phyloP scores from a whole-genome alignment of 495 filamentous ascomycete genomes.

The Penicillium parvum region DNA sequence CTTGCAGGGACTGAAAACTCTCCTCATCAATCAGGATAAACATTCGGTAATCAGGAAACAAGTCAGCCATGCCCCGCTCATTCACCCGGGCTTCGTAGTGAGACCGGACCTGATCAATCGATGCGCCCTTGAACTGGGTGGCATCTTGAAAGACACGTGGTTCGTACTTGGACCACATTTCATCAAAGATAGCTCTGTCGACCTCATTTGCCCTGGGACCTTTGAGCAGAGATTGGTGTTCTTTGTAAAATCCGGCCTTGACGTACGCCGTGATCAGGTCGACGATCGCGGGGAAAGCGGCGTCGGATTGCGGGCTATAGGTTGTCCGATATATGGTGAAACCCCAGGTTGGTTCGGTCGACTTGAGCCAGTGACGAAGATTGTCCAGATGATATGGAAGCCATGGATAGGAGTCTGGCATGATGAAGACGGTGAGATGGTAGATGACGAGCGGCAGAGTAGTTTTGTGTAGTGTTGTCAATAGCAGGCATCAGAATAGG shows the following conservation, averaged over 20 bases:
- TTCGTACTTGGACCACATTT: slow-evolving; percentile 10
- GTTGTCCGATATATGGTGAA: slow-evolving; percentile 18
- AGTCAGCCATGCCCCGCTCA: slow-evolving; percentile 6
- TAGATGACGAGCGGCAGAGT: too few species aligned
- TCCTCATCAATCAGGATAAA: slow-evolving; percentile 16
- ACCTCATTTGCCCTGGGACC: slow-evolving; percentile 2
- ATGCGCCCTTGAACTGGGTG: slow-evolving; percentile 13
- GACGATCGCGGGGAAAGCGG: slow-evolving; percentile 11
- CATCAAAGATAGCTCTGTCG: slow-evolving; percentile 8
- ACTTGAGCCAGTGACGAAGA: slow-evolving; percentile 10
- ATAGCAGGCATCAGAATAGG: too few species aligned
- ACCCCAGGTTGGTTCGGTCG: slow-evolving; percentile 12
- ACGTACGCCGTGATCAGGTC: slow-evolving; percentile 9
- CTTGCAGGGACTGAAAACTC: slow-evolving; percentile 8
- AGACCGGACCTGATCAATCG: slow-evolving; percentile 12
- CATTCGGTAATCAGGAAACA: slow-evolving; percentile 11
- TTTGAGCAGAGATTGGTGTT: slow-evolving; percentile 1
- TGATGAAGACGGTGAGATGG: too few species aligned
- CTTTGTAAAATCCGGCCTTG: slow-evolving; percentile 5
- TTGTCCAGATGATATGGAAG: slow-evolving; percentile 1
- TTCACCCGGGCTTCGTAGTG: slow-evolving; percentile 8
- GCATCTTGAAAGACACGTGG: slow-evolving; percentile 15
- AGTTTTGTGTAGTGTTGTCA: too few species aligned
- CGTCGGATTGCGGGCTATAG: slow-evolving; percentile 16
- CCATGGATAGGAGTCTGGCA: too few species aligned